Evolutionary conservation across 345 rosid genomes (phyloP).

Genomic region (Psidium guajava): DNA sequence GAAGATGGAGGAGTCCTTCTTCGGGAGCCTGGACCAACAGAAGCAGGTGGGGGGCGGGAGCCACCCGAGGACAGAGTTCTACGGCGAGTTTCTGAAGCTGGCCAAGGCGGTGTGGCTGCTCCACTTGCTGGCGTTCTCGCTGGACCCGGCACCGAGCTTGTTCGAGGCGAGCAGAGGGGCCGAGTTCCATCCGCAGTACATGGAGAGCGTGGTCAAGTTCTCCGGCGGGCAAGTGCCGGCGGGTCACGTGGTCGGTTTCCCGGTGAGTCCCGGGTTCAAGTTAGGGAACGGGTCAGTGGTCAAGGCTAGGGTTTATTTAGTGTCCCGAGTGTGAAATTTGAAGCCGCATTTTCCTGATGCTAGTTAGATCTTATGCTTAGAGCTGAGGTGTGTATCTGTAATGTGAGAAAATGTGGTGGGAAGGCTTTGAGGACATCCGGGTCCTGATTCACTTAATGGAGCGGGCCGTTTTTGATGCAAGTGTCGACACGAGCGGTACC

Average conservation of each 20-base stretch:
- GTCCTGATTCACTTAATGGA: neutral
- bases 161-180: constrained; percentile 85
- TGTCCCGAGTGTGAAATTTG: constrained; percentile 24
- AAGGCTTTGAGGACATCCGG: neutral
- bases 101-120: constrained; percentile 89
- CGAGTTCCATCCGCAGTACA: constrained; percentile 63
- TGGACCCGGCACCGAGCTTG: constrained; percentile 73
- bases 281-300: constrained; percentile 62
- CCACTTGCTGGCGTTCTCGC: constrained; percentile 88
- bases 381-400: neutral
- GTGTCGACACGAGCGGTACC: neutral
- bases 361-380: neutral
- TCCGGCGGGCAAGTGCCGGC: constrained; percentile 49
- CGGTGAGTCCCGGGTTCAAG: constrained; percentile 85
- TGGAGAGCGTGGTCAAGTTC: constrained; percentile 76
- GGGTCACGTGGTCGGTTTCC: constrained; percentile 72
- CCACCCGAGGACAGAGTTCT: constrained; percentile 82
- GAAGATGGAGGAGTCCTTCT: constrained; percentile 92
- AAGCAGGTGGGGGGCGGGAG: constrained; percentile 50
- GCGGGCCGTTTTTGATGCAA: neutral
- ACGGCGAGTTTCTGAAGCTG: constrained; percentile 62
- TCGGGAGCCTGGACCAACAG: constrained; percentile 70
- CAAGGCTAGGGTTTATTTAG: constrained; percentile 79
- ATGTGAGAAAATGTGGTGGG: neutral
- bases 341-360: neutral